Evolutionary conservation across 2,329 filamentous ascomycete species (phyloP).

Genomic region (Clathrospora elynae): DNA sequence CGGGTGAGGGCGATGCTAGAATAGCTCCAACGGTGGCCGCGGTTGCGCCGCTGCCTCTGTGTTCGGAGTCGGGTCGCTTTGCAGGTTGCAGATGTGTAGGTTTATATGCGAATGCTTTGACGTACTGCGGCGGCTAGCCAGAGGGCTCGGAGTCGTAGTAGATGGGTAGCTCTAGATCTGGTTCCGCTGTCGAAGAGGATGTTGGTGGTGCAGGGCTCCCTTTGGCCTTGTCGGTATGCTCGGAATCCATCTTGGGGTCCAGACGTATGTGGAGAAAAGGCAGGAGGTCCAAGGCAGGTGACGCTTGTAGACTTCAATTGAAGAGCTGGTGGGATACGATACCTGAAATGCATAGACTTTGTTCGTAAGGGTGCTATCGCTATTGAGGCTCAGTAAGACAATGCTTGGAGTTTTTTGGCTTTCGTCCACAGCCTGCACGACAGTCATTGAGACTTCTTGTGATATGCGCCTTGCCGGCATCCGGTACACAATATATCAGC

Average conservation of each 20-base stretch:
- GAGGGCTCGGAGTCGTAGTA: slow-evolving; percentile 14
- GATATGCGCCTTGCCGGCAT: too few species aligned
- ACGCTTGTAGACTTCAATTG: neutral
- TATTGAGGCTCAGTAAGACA: too few species aligned
- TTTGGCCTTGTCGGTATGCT: neutral
- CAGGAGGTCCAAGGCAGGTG: neutral
- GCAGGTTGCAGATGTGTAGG: neutral
- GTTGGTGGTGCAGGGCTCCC: neutral
- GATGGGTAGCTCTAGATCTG: neutral
- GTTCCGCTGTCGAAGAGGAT: neutral
- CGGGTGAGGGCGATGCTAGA: neutral
- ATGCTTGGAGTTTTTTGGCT: too few species aligned
- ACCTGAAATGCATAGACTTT: too few species aligned
- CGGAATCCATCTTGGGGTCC: neutral
- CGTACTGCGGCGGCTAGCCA: slow-evolving; percentile 8
- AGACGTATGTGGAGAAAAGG: too few species aligned
- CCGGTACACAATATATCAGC: too few species aligned
- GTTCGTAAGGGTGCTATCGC: too few species aligned
- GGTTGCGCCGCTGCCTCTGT: slow-evolving; percentile 2
- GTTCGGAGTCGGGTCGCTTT: neutral
- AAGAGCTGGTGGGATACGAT: neutral
- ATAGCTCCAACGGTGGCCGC: slow-evolving; percentile 1
- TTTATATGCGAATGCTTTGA: neutral
- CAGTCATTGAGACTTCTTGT: too few species aligned
- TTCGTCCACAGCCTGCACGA: too few species aligned